Conservation (phyloP, 1,139 yeast species). For the Saccharomycopsis hybrid region DNA sequence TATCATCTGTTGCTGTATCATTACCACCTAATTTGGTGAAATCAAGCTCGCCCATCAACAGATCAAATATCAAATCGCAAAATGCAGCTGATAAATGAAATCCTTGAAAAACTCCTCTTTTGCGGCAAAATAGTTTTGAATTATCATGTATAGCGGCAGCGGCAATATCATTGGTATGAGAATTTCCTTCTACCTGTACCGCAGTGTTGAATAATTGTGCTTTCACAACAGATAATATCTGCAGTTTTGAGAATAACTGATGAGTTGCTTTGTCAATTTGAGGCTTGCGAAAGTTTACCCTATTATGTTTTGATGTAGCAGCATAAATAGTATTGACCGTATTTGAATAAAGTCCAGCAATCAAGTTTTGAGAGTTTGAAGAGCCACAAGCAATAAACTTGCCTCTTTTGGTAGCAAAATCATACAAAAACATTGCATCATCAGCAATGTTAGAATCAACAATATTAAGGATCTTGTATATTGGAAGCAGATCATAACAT, state of each 20-base stretch:
- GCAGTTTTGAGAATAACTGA: slow-evolving; percentile 23
- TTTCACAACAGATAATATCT: slow-evolving; percentile 30
- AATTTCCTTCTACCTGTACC: slow-evolving; percentile 30
- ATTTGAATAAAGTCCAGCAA: not conserved
- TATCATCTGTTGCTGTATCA: not conserved
- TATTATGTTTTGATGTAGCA: no score
- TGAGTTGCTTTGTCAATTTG: not conserved
- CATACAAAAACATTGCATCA: not conserved
- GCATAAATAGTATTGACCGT: no score
- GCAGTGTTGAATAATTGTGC: slow-evolving; percentile 38
- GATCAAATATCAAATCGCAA: slow-evolving; percentile 70
- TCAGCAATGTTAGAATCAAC: slow-evolving; percentile 18
- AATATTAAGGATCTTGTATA: slow-evolving; percentile 35
- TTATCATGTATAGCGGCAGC: no score
- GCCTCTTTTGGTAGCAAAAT: not conserved
- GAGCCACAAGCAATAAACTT: not conserved
- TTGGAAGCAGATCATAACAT: slow-evolving; percentile 75
- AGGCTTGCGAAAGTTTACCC: not conserved
- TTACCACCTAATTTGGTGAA: slow-evolving; percentile 37
- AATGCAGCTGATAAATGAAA: slow-evolving; percentile 68
- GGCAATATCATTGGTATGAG: no score
- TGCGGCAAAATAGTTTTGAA: slow-evolving; percentile 36
- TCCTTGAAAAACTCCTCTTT: slow-evolving; percentile 81
- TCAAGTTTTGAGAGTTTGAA: slow-evolving; percentile 1
- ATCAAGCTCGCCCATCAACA: slow-evolving; percentile 35